These are phyloP conservation scores for Echium plantagineum DNA, from an alignment of 257 asterid genomes.

Conservation along the genomic window DNA sequence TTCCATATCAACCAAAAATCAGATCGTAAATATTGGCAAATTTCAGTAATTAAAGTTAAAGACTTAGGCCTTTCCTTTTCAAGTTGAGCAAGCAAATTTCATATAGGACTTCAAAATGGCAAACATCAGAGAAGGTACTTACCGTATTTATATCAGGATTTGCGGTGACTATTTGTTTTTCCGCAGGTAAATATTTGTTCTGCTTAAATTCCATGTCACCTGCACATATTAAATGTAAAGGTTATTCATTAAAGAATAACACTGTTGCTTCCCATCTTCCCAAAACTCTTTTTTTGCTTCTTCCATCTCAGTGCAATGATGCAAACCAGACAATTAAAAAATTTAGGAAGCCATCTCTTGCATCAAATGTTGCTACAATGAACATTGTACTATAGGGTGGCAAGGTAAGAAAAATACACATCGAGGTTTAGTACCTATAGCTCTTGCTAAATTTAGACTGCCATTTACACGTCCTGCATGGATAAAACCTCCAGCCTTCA, in stretches of 20 bases:
- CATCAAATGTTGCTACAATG: neutral
- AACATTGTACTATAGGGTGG: neutral
- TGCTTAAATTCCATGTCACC: slow-evolving; percentile 99
- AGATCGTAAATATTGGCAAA: too few species aligned
- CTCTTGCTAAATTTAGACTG: slow-evolving; percentile 88
- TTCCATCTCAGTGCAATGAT: neutral
- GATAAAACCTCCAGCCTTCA: slow-evolving; percentile 92
- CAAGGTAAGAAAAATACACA: neutral
- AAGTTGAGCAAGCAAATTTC: too few species aligned
- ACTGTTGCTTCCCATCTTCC: too few species aligned
- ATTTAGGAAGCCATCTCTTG: neutral
- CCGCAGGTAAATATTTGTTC: slow-evolving; percentile 84
- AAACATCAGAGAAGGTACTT: slow-evolving; percentile 13
- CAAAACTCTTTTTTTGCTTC: neutral
- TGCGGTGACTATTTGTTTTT: slow-evolving; percentile 88
- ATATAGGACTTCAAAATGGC: neutral
- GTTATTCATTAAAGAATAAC: too few species aligned
- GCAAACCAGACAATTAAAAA: neutral
- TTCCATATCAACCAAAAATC: too few species aligned
- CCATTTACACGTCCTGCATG: slow-evolving; percentile 96
- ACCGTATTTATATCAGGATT: slow-evolving; percentile 82
- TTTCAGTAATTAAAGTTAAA: too few species aligned
- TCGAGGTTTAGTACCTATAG: neutral
- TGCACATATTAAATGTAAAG: slow-evolving; percentile 24
- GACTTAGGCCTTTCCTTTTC: too few species aligned